Evolutionary conservation across 176 grass and related monocot genomes (phyloP).

Genomic region (Eremochloa ophiuroides): DNA sequence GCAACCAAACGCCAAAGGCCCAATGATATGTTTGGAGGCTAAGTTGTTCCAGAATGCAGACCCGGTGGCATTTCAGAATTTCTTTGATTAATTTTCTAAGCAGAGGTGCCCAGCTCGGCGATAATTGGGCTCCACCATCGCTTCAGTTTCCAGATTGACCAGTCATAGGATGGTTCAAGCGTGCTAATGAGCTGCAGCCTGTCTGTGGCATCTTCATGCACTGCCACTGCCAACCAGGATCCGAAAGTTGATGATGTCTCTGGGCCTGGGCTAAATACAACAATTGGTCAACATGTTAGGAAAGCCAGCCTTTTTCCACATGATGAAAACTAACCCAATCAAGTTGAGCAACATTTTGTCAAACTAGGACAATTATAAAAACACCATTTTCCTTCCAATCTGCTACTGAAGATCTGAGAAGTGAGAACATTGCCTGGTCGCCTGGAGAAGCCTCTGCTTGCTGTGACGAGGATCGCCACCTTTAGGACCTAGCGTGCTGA

Average conservation of each 20-base stretch:
- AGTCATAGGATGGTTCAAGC: not conserved
- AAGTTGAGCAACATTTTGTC: not conserved
- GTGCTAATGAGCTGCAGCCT: not conserved
- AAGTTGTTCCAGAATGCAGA: not conserved
- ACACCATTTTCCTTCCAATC: not conserved
- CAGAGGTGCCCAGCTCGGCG: not conserved
- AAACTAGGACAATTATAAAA: not conserved
- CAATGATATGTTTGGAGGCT: no score
- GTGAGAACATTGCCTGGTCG: not conserved
- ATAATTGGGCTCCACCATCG: not conserved
- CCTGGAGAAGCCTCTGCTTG: not conserved
- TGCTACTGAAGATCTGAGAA: not conserved
- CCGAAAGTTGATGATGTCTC: not conserved
- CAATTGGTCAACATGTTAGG: not conserved
- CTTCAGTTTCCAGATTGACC: not conserved
- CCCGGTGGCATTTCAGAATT: not conserved
- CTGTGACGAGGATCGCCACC: not conserved
- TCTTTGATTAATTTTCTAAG: no score
- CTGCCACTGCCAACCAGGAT: not conserved
- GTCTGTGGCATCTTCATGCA: not conserved
- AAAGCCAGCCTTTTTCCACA: not conserved
- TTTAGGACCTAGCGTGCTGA: not conserved
- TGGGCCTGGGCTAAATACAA: not conserved
- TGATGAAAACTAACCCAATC: not conserved
- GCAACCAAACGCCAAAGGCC: no score